Conservation (phyloP, 495 filamentous ascomycete species). For the Podospora conica region DNA sequence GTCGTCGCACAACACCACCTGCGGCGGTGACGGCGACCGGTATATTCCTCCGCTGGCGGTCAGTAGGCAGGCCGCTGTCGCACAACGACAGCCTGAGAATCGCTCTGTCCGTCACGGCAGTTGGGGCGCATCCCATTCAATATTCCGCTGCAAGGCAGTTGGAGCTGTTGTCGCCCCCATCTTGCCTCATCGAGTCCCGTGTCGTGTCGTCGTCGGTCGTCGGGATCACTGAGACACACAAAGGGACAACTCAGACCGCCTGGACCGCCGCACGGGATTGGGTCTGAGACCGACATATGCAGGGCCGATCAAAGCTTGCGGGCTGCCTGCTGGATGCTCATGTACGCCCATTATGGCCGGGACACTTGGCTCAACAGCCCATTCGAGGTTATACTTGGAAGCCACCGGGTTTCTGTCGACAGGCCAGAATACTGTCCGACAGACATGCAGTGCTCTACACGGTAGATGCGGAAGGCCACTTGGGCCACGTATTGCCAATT, state of each 20-base stretch:
- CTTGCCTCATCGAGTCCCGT: slow-evolving; percentile 1
- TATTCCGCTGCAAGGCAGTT: slow-evolving; percentile 3
- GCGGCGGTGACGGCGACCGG: neutral
- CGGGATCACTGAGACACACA: slow-evolving; percentile 4
- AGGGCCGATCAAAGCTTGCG: neutral
- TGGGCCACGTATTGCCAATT: neutral
- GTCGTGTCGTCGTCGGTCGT: neutral
- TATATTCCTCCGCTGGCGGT: slow-evolving; percentile 2
- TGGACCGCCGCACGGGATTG: neutral
- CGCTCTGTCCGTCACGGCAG: neutral
- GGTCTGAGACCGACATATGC: slow-evolving; percentile 5
- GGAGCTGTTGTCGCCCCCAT: neutral
- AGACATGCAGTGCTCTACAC: too few species aligned
- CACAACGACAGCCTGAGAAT: neutral
- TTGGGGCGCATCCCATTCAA: neutral
- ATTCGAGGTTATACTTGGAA: neutral
- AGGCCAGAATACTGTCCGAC: neutral
- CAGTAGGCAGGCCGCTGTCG: neutral
- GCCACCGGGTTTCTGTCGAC: neutral
- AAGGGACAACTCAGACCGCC: slow-evolving; percentile 7
- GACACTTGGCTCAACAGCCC: neutral
- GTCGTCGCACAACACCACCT: neutral
- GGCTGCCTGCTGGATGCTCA: neutral
- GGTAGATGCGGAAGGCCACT: neutral
- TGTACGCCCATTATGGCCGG: too few species aligned